A percentile compares a stretch with the other conserved stretches of the same genome.
Evolutionary conservation across 2,329 filamentous ascomycete species (phyloP).

Genomic region (Fusarium sp.): DNA sequence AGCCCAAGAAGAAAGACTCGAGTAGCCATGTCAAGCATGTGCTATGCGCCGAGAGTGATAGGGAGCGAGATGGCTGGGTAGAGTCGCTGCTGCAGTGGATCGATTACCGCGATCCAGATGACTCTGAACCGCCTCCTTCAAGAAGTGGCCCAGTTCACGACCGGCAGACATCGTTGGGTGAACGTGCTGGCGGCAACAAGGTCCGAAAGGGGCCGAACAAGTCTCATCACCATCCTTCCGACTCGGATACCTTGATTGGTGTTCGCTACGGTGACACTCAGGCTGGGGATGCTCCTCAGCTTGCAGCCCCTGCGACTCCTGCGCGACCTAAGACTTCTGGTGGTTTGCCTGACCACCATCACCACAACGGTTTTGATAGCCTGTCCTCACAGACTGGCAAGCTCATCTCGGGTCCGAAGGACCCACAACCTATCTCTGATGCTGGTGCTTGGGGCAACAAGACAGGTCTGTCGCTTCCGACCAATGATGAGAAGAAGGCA

Average conservation of each 20-base stretch:
- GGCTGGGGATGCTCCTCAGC: constrained; percentile 63
- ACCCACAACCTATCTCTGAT: constrained; percentile 86
- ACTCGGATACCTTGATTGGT: constrained; percentile 64
- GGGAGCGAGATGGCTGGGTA: constrained; percentile 94
- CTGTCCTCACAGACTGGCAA: constrained; percentile 55
- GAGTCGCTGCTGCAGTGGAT: constrained; percentile 91
- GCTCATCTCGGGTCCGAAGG: constrained; percentile 85
- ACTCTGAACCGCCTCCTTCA: constrained; percentile 51
- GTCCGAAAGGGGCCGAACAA: constrained; percentile 50
- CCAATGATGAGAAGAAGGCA: constrained; percentile 79
- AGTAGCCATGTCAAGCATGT: constrained; percentile 91
- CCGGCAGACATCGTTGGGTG: constrained; percentile 52
- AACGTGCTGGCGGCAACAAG: constrained; percentile 39
- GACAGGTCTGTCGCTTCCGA: constrained; percentile 61
- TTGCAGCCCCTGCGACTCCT: constrained; percentile 49
- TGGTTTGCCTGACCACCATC: constrained; percentile 50
- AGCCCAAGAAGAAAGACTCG: constrained; percentile 97
- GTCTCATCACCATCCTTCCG: constrained; percentile 51
- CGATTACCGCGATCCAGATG: constrained; percentile 74
- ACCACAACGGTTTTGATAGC: constrained; percentile 48
- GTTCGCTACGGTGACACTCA: constrained; percentile 69
- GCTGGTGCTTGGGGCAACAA: constrained; percentile 89
- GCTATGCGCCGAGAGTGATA: constrained; percentile 93
- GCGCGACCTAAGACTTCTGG: constrained; percentile 53
- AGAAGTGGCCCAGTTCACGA: constrained; percentile 52